phyloP scores from a whole-genome alignment of 2,329 filamentous ascomycete genomes.

The Aspergillus ochraceus region DNA sequence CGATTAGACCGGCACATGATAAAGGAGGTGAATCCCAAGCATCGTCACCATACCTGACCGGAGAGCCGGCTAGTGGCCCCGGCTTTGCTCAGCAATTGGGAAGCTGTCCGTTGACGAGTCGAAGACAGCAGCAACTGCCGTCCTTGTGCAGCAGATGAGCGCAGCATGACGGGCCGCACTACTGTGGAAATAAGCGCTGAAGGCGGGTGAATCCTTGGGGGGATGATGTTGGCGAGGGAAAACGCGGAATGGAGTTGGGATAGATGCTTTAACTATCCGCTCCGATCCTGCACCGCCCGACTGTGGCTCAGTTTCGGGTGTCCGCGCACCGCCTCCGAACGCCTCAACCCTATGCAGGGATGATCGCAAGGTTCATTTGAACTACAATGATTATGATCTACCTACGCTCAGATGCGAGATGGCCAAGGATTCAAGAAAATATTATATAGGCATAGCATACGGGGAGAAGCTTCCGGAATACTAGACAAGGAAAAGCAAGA shows the following conservation, averaged over 20 bases:
- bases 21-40: slow-evolving; percentile 27
- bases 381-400: background rate
- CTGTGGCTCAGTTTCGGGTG: slow-evolving; percentile 25
- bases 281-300: slow-evolving; percentile 36
- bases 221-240: slow-evolving; percentile 32
- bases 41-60: slow-evolving; percentile 40
- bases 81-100: slow-evolving; percentile 47
- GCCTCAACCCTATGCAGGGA: background rate
- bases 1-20: slow-evolving; percentile 27
- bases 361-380: too few species aligned
- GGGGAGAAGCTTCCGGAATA: slow-evolving; percentile 15
- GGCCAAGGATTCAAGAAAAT: slow-evolving; percentile 14
- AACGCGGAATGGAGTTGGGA: slow-evolving; percentile 31
- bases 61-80: slow-evolving; percentile 39
- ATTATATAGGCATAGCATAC: slow-evolving; percentile 41
- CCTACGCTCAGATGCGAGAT: background rate
- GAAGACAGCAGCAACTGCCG: slow-evolving; percentile 44
- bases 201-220: slow-evolving; percentile 22
- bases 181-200: slow-evolving; percentile 30
- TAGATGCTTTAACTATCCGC: slow-evolving; percentile 41
- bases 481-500: slow-evolving; percentile 4
- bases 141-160: slow-evolving; percentile 52
- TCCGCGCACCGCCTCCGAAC: slow-evolving; percentile 14
- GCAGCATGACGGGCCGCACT: slow-evolving; percentile 56
- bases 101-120: slow-evolving; percentile 35